Evolutionary conservation across 805 yeast genomes (phyloP).

Genomic region (Candida sonorensis): DNA sequence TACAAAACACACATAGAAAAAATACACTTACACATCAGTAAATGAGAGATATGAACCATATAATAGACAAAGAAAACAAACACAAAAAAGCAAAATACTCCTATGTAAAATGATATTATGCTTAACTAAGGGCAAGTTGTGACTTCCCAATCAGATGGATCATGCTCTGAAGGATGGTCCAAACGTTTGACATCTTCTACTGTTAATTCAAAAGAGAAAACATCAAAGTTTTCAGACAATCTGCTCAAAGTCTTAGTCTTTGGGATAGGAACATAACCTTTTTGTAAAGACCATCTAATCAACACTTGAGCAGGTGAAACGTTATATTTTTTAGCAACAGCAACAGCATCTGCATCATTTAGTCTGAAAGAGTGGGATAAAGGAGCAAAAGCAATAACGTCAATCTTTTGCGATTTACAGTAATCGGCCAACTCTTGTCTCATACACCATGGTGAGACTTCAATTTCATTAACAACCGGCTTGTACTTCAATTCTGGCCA

Average conservation of each 20-base stretch:
- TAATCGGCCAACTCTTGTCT: slow-evolving; percentile 55
- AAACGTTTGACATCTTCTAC: slow-evolving; percentile 33
- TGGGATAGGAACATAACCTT: slow-evolving; percentile 66
- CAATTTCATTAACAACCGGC: slow-evolving; percentile 79
- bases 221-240: slow-evolving; percentile 47
- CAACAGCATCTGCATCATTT: slow-evolving; percentile 44
- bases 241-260: slow-evolving; percentile 52
- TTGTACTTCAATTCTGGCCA: slow-evolving; percentile 48
- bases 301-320: slow-evolving; percentile 56
- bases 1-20: too few relatives aligned
- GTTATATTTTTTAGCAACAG: slow-evolving; percentile 42
- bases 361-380: slow-evolving; percentile 54
- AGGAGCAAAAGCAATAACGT: slow-evolving; percentile 76
- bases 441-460: slow-evolving; percentile 80
- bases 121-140: slow-evolving; percentile 43
- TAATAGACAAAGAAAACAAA: too few relatives aligned
- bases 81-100: neutral
- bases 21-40: too few relatives aligned
- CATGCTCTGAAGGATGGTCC: slow-evolving; percentile 51
- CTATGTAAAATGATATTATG: neutral
- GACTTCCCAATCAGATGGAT: slow-evolving; percentile 75
- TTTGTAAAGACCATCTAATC: slow-evolving; percentile 66
- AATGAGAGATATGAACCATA: too few relatives aligned
- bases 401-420: slow-evolving; percentile 48
- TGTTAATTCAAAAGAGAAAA: slow-evolving; percentile 41